A percentile compares a stretch with the other conserved stretches of the same genome.
Conservation (phyloP, 192 early-diverging fungal species). For the Backusella circina region DNA sequence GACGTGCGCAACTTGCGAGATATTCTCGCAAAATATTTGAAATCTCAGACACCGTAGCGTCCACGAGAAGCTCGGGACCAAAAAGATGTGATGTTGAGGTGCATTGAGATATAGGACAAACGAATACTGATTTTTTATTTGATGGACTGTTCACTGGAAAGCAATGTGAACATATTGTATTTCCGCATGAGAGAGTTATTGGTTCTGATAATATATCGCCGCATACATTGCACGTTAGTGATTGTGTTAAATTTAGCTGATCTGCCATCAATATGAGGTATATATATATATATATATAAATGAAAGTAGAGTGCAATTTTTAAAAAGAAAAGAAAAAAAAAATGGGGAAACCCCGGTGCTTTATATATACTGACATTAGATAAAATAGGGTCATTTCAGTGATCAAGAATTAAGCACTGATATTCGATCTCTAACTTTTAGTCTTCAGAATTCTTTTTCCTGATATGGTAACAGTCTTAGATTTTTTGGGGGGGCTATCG, state of each 20-base stretch:
- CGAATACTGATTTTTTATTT: slow-evolving; percentile 6
- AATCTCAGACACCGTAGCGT: background rate
- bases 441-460: background rate
- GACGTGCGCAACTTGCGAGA: background rate
- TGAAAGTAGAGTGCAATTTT: background rate
- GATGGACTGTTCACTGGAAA: background rate
- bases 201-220: slow-evolving; percentile 9
- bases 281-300: background rate
- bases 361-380: background rate
- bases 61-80: slow-evolving; percentile 10
- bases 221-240: slow-evolving; percentile 18
- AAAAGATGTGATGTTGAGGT: slow-evolving; percentile 11
- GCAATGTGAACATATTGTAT: slow-evolving; percentile 8
- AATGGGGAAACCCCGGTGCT: background rate
- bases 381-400: background rate
- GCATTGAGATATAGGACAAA: slow-evolving; percentile 7
- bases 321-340: background rate
- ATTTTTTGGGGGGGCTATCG: background rate
- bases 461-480: background rate
- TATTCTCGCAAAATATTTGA: background rate
- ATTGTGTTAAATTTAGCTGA: slow-evolving; percentile 3
- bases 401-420: slow-evolving; percentile 5
- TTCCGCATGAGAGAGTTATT: slow-evolving; percentile 19
- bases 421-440: slow-evolving; percentile 7
- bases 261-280: slow-evolving; percentile 1